These are phyloP conservation scores for Colletotrichum orbiculare DNA, from an alignment of 2,329 filamentous ascomycete species.

Conservation along the genomic window DNA sequence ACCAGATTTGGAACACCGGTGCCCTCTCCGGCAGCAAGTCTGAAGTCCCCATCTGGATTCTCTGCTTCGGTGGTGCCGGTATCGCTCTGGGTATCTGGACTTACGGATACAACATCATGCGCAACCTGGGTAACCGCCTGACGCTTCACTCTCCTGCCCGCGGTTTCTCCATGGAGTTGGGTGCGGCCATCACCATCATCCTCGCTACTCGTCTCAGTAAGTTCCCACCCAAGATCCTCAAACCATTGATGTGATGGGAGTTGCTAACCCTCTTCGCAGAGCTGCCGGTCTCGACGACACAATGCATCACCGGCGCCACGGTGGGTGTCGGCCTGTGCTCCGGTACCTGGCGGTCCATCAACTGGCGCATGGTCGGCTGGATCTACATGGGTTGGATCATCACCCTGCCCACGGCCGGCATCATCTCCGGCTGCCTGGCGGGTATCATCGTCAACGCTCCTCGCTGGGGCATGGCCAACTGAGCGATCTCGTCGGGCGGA, in stretches of 20 bases:
- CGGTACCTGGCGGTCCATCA: slow-evolving; percentile 63
- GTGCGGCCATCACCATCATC: slow-evolving; percentile 71
- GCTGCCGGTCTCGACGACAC: slow-evolving; percentile 68
- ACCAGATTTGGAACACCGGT: slow-evolving; percentile 66
- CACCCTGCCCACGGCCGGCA: slow-evolving; percentile 56
- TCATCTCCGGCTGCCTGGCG: slow-evolving; percentile 66
- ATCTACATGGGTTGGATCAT: slow-evolving; percentile 66
- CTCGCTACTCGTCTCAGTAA: slow-evolving; percentile 68
- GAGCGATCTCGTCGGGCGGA: background rate
- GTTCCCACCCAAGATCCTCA: background rate
- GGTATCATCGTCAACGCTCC: slow-evolving; percentile 69
- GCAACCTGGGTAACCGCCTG: slow-evolving; percentile 66
- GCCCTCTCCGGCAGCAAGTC: slow-evolving; percentile 53
- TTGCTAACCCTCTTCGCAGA: slow-evolving; percentile 36
- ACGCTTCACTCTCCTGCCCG: slow-evolving; percentile 67
- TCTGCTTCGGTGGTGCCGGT: slow-evolving; percentile 49
- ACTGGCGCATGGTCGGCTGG: slow-evolving; percentile 66
- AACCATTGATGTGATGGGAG: accelerated
- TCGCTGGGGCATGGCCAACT: slow-evolving; percentile 46
- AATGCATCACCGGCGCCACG: slow-evolving; percentile 67
- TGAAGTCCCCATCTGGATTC: slow-evolving; percentile 69
- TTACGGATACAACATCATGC: slow-evolving; percentile 68
- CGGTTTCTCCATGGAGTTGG: slow-evolving; percentile 60
- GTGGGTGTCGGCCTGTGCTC: slow-evolving; percentile 68
- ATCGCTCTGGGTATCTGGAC: slow-evolving; percentile 61